These are phyloP conservation scores for Phytophthora pini DNA, from an alignment of 352 stramenopile genomes.

Conservation along the genomic window DNA sequence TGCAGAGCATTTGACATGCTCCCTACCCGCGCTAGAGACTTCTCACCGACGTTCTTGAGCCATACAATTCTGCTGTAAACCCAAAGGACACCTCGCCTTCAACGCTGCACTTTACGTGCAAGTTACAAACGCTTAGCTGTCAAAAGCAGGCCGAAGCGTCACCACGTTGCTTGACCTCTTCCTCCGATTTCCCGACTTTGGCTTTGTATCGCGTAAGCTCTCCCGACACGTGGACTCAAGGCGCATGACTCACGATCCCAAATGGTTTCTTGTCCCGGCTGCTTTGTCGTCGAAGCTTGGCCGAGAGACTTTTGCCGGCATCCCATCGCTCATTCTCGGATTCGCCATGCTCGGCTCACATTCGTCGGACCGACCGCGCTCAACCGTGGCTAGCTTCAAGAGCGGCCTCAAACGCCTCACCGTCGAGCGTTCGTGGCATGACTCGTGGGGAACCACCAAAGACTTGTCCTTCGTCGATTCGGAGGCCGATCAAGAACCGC, in stretches of 20 bases:
- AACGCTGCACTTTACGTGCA: constrained; percentile 24
- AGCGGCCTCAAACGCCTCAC: constrained; percentile 29
- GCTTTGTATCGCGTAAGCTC: constrained; percentile 12
- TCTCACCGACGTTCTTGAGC: neutral
- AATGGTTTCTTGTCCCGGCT: constrained; percentile 36
- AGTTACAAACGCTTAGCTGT: constrained; percentile 19
- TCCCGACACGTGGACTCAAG: neutral
- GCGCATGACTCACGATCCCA: constrained; percentile 29
- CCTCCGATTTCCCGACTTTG: constrained; percentile 13
- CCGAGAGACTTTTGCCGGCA: neutral
- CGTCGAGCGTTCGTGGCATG: constrained; percentile 26
- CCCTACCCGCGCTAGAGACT: constrained; percentile 18
- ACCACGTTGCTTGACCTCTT: constrained; percentile 4
- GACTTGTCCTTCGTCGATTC: constrained; percentile 28
- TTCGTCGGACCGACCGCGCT: constrained; percentile 20
- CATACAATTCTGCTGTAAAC: constrained; percentile 17
- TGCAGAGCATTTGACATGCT: constrained; percentile 1
- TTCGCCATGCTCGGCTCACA: constrained; percentile 33
- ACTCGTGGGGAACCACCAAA: constrained; percentile 33
- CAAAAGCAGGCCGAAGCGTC: constrained; percentile 21
- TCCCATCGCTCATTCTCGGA: constrained; percentile 21
- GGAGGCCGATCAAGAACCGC: constrained; percentile 22
- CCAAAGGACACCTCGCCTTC: constrained; percentile 12
- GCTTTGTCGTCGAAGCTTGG: neutral
- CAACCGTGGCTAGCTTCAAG: constrained; percentile 34